Base-by-base conservation (phyloP, 2,329 filamentous ascomycete species). In the Cadophora malorum region DNA sequence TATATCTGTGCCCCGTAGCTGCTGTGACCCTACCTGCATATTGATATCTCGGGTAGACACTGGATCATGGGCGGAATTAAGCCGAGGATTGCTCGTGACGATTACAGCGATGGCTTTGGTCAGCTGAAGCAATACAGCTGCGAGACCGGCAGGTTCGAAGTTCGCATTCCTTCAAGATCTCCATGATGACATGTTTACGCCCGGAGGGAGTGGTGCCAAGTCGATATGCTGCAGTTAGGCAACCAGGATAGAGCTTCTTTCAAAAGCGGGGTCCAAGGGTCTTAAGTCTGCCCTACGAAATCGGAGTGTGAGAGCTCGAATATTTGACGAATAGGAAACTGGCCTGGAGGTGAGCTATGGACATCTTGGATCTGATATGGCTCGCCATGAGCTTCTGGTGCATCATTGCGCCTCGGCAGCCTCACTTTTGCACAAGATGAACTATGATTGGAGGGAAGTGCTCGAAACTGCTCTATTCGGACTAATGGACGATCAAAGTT, bases 321-420 rank as follows among this genome's bases (percentile, higher is more conserved):
- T 21, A 25, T 58, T 58, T 38, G 35, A 35, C 65, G 47, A 67
- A 58, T 63, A 12, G 49, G 19, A 63, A 35, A 38, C 58, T 50
- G 3, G 16, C n/a, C 9, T 50, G 35, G 21, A 47, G 10, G 25
- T 25, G 7, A 33, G 19, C 41, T 19, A 50, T 16, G 25, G 21
- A 35, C 35, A 47, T 19, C 35, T 33, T 50, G 25, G 38, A 28
- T 23, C n/a, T 33, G 35, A 21, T 35, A 19, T 4, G 3, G 23
- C 23, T 53, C 21, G 35, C 9, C 49, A 9, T 21, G 38, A 59
- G 38, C 28, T 47, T 49, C 31, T 35, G 8, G 10, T 47, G 3
- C n/a, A 19, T 2, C 16, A 23, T 59, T 53, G 38, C 21, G 52
- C 23, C 25, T 63, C 16, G 23, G 38, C 28, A 65, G 63, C 63